Base-by-base conservation (phyloP, 495 filamentous ascomycete species). In the Aspergillus affinis region DNA sequence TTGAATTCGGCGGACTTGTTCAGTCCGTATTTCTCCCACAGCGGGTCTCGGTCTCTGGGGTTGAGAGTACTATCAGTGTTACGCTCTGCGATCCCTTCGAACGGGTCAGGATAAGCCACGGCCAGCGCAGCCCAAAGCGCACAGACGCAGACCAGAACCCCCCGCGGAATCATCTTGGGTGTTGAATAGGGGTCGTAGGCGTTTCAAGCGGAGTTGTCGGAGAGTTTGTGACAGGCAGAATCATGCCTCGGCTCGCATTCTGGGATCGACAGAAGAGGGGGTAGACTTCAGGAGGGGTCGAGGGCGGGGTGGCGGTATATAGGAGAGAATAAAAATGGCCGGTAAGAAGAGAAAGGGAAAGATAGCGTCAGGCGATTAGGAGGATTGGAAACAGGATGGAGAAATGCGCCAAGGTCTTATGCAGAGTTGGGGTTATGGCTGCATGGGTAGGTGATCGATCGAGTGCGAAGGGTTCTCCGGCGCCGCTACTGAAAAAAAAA, bases 1-100 rank as follows among this genome's bases (percentile, higher is more conserved):
- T 81, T 79, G 51, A 72, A 72, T 57, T 78, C 72, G 23, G 63
- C 69, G n/a, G 70, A 71, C 2, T 58, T 61, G 58, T 74, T 74
- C 12, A 74, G 65, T 4, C 72, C 67, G 52, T 74, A 73, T 47
- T 69, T 66, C 8, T 57, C 55, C 68, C 68, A 71, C 12, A 74
- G 53, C 5, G 63, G 62, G 51, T 70, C 69, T 8, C 58, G 54
- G 19, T 52, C 57, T 18, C 51, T 57, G 26, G 44, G 51, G 15
- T 63, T 60, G 36, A 63, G 23, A 51, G 48, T 58, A 53, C 65
- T 61, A 20, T 64, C 41, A 45, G 50, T 15, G 29, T 29, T 61
- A 19, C 59, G 59, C 46, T 64, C 46, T 15, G 60, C 51, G 17
- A 57, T 51, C 47, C 9, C 30, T 20, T 53, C 27, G 29, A 44